These are phyloP conservation scores for Stephania yunnanensis DNA, from an alignment of 164 flowering plant genomes.

Conservation along the genomic window DNA sequence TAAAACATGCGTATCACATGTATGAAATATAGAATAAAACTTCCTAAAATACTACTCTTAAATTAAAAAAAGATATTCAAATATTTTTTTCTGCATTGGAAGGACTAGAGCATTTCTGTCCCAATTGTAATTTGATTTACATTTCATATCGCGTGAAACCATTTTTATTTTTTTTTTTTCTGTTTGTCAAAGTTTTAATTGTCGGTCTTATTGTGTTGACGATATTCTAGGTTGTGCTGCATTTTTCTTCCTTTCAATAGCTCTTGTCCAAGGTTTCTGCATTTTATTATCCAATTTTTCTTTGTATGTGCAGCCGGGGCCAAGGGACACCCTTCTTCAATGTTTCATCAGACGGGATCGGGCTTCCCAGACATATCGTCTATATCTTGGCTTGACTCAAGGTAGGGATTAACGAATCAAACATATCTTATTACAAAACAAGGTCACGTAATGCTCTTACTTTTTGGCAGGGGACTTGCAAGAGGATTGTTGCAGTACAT, in stretches of 20 bases:
- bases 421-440: not conserved
- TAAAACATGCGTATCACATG: too few relatives aligned
- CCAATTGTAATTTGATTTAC: not conserved
- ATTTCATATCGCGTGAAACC: not conserved
- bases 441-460: not conserved
- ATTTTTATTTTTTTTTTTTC: not conserved
- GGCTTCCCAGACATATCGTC: conserved; percentile 53
- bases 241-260: not conserved
- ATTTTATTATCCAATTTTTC: not conserved
- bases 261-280: not conserved
- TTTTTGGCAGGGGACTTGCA: not conserved
- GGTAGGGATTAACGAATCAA: conserved; percentile 30
- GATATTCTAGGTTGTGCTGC: not conserved
- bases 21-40: not conserved
- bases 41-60: not conserved
- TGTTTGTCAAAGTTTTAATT: not conserved
- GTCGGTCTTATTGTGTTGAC: not conserved
- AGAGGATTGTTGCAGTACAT: not conserved
- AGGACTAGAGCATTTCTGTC: not conserved
- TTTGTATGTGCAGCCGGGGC: conserved; percentile 66
- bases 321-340: conserved; percentile 61
- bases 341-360: conserved; percentile 80
- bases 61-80: not conserved
- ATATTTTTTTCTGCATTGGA: not conserved
- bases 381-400: conserved; percentile 63